Base-by-base conservation (phyloP, 768 basidiomycete genomes). In the Lentinula raphanica region DNA sequence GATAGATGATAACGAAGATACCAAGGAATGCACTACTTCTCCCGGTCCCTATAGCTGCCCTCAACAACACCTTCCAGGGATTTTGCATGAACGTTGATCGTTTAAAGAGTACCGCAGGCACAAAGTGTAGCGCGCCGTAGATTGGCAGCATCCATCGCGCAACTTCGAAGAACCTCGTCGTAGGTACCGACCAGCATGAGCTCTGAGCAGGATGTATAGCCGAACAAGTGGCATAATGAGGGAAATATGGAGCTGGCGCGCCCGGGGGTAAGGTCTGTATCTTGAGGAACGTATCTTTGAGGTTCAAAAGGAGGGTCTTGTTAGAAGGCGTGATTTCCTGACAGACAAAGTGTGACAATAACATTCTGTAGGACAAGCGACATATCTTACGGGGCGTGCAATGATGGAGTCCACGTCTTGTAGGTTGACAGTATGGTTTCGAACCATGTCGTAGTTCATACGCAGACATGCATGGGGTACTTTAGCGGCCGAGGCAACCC, bases 1-100 rank as follows among this genome's bases (percentile, higher is more conserved):
- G 93, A 66, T 86, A 96, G 53, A 91, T 82, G 12, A 85, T 72
- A 29, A 98, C 85, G 61, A 95, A 94, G 15, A 82, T 75, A 2
- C 90, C 91, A 23, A 98, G 71, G 74, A 98, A 98, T 0, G 92
- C 85, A 1, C 89, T 91, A 66, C 92, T 94, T 40, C 94, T 77
- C 61, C 84, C 69, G 23, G 92, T 93, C 7, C 93, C 94, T 67
- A 82, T 70, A 0, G 79, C 74, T 0, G 90, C 85, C 58, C 78
- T 82, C 8, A 84, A 66, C 1, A 94, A 70, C 73, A 94, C 86
- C 40, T 73, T 75, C 21, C 78, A 69, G 0, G 94, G 94, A 63
- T 86, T 82, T 42, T 80, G 75, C 49, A 79, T 65, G 68, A 96
- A 90, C 0, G 75, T 71, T 25, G 79, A 77, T 38, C 88, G 77